phyloP scores from a whole-genome alignment of 768 basidiomycete species.

The Lentinula edodes region DNA sequence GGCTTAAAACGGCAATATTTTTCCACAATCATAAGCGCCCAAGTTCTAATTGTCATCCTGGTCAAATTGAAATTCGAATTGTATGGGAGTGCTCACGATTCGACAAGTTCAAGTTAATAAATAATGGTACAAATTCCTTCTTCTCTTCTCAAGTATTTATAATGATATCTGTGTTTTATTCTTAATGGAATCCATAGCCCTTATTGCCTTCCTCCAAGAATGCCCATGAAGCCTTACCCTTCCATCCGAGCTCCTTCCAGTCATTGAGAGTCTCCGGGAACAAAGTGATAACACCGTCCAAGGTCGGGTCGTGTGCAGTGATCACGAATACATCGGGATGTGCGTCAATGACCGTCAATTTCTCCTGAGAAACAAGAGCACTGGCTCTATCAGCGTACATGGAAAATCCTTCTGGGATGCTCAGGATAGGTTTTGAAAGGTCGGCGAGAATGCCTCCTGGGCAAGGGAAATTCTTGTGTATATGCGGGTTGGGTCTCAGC shows the following conservation, averaged over 20 bases:
- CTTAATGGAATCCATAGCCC: not conserved
- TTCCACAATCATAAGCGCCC: too few species aligned
- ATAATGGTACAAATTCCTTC: not conserved
- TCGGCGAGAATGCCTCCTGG: constrained; percentile 7
- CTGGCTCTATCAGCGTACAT: constrained; percentile 5
- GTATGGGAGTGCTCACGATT: too few species aligned
- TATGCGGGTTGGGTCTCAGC: constrained; percentile 14
- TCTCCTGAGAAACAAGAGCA: constrained; percentile 9
- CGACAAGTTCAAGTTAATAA: not conserved
- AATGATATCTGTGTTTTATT: not conserved
- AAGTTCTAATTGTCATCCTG: too few species aligned
- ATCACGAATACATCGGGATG: constrained; percentile 14
- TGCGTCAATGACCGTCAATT: constrained; percentile 13
- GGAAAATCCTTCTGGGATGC: not conserved
- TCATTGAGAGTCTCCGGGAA: constrained; percentile 10
- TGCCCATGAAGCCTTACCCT: constrained; percentile 11
- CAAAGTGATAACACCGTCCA: constrained; percentile 8
- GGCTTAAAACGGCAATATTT: too few species aligned
- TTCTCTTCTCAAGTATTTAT: not conserved
- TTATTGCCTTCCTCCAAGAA: constrained; percentile 12
- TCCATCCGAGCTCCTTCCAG: constrained; percentile 17
- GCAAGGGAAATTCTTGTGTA: constrained; percentile 13
- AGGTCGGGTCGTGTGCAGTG: constrained; percentile 14
- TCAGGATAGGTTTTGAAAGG: constrained; percentile 3
- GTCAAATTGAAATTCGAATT: too few species aligned